Base-by-base conservation (phyloP, 768 basidiomycete species). In the Harrya chromipes region DNA sequence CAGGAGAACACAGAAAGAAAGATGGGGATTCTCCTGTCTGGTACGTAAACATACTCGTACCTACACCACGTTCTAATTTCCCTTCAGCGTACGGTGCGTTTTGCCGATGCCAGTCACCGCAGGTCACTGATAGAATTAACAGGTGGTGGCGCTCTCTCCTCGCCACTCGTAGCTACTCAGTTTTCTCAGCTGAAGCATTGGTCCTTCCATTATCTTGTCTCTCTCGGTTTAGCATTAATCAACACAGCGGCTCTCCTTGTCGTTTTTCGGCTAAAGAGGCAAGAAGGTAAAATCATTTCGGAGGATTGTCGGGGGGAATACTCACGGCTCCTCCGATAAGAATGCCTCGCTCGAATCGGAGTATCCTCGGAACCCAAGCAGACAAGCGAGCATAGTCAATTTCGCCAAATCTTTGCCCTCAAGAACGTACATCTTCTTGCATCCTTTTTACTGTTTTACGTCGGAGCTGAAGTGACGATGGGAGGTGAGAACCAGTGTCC, bases 11-110 rank as follows among this genome's bases (percentile, higher is more conserved):
- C 81, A 0, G 76, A 81, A 49, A 62, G 69, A 0, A 88, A 87
- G 62, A 87, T 90, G 83, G 81, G 86, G 6, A 40, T 89, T 16
- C 59, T 87, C 83, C 85, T 55, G 83, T 72, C 77, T 35, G 46
- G 64, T 41, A 51, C 56, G 49, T 40, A 12, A 12, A 38, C 27
- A 2, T 16, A 9, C 23, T 31, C 6, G 4, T 26, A 16, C 6
- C 16, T 33, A 6, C 21, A 12, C 12, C 31, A 6, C 14, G 6
- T 45, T 11, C 46, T 44, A 14, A 52, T 9, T 40, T 13, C 29
- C 21, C 16, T 35, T 12, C 39, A 54, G 48, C 47, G 9, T 61
- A 62, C 46, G 60, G 60, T 51, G 19, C 3, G 40, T 20, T 27
- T 20, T 31, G 13, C 27, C 13, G 13, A 43, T 17, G 9, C n/a